These are phyloP conservation scores for Acanthamoeba royreba DNA, from an alignment of 208 protist species.

Conservation along the genomic window DNA sequence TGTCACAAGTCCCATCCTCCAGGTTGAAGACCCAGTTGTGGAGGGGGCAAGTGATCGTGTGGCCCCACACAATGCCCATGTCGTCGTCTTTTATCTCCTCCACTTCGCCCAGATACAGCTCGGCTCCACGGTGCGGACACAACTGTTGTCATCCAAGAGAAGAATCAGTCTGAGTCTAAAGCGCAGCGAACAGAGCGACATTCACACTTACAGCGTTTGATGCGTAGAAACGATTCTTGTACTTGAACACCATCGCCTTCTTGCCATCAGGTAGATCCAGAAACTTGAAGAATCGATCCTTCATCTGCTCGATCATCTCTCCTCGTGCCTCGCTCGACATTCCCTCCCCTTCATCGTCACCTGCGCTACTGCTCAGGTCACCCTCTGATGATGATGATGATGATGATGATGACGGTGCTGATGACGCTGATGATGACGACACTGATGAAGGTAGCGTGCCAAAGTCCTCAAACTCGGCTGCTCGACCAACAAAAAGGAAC, in stretches of 20 bases:
- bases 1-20: not conserved
- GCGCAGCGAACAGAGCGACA: no score
- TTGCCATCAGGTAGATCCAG: not conserved
- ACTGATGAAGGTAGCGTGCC: not conserved
- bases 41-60: not conserved
- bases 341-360: not conserved
- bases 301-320: not conserved
- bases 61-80: not conserved
- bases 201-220: not conserved
- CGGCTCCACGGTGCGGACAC: not conserved
- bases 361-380: not conserved
- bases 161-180: not conserved
- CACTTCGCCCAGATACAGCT: not conserved
- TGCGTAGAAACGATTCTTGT: not conserved
- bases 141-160: not conserved
- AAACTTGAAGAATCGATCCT: conserved; percentile 7
- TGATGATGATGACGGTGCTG: no score
- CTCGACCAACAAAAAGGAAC: not conserved
- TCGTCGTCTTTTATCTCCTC: not conserved
- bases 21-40: conserved; percentile 19
- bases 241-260: not conserved
- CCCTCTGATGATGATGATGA: no score
- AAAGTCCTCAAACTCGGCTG: not conserved
- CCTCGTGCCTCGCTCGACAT: not conserved
- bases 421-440: no score